Evolutionary conservation across 768 basidiomycete genomes (phyloP).

Genomic region (Russula brevipes): DNA sequence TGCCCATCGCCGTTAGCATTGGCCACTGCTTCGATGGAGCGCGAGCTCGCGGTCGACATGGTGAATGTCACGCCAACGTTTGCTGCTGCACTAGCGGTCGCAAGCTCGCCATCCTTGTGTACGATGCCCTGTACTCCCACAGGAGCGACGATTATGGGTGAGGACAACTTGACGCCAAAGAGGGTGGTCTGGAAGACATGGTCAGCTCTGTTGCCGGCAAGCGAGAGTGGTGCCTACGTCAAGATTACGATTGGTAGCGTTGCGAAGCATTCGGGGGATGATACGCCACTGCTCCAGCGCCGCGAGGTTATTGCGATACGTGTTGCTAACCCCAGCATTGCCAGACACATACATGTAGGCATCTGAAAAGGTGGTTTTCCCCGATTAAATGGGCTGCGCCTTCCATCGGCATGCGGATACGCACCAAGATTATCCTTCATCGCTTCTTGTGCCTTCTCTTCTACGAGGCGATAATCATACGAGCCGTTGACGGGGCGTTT

Average conservation of each 20-base stretch:
- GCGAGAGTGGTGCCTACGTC: slow-evolving; percentile 41
- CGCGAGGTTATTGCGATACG: slow-evolving; percentile 59
- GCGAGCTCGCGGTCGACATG: slow-evolving; percentile 68
- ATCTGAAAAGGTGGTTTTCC: slow-evolving; percentile 33
- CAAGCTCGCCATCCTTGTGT: slow-evolving; percentile 66
- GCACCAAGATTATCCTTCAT: slow-evolving; percentile 53
- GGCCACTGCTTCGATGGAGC: slow-evolving; percentile 75
- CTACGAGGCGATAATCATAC: slow-evolving; percentile 56
- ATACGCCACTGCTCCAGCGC: slow-evolving; percentile 67
- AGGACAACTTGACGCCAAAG: slow-evolving; percentile 58
- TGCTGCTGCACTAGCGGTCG: slow-evolving; percentile 58
- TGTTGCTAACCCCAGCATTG: slow-evolving; percentile 66
- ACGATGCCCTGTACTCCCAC: slow-evolving; percentile 70
- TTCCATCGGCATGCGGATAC: slow-evolving; percentile 18
- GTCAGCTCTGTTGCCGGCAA: background rate
- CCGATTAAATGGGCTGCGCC: background rate
- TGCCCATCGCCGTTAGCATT: slow-evolving; percentile 60
- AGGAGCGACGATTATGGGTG: slow-evolving; percentile 64
- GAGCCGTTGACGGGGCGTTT: slow-evolving; percentile 41
- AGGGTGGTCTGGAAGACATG: slow-evolving; percentile 50
- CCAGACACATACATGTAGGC: slow-evolving; percentile 74
- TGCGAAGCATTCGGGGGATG: slow-evolving; percentile 73
- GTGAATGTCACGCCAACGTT: slow-evolving; percentile 62
- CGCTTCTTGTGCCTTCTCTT: slow-evolving; percentile 58
- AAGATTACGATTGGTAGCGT: slow-evolving; percentile 51